These are phyloP conservation scores for Immersiella caudata DNA, from an alignment of 495 filamentous ascomycete species.

Conservation along the genomic window DNA sequence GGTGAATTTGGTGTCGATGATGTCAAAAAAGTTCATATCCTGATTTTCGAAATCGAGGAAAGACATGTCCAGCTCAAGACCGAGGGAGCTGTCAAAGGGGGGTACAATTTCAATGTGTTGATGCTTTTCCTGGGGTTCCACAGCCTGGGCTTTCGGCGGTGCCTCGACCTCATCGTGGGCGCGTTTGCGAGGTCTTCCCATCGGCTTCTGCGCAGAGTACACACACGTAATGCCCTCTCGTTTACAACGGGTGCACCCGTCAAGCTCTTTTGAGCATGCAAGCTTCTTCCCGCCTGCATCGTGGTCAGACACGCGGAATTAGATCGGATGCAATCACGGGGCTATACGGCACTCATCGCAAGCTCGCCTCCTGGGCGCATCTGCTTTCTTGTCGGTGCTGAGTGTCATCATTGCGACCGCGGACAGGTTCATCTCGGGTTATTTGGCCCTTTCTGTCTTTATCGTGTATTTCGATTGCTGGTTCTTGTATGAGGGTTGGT, in stretches of 20 bases:
- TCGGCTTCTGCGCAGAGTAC: constrained; percentile 64
- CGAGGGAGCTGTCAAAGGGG: constrained; percentile 30
- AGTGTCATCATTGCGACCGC: background rate
- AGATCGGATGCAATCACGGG: background rate
- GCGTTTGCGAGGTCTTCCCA: constrained; percentile 64
- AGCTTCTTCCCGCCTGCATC: constrained; percentile 59
- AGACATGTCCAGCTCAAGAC: constrained; percentile 38
- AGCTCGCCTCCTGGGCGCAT: constrained; percentile 51
- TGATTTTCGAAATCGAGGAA: constrained; percentile 38
- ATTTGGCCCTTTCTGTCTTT: background rate
- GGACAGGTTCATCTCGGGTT: background rate
- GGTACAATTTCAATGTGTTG: constrained; percentile 13
- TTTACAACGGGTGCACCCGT: constrained; percentile 59
- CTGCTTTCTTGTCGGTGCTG: constrained; percentile 6
- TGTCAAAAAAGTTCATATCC: constrained; percentile 38
- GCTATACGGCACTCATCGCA: constrained; percentile 66
- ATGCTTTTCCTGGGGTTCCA: background rate
- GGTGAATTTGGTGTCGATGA: constrained; percentile 29
- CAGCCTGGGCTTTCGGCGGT: background rate
- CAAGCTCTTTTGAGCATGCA: constrained; percentile 60
- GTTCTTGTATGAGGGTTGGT: background rate
- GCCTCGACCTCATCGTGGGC: constrained; percentile 41
- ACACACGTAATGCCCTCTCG: constrained; percentile 57
- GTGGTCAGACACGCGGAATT: background rate
- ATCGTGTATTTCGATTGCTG: background rate